Evolutionary conservation across 2,329 filamentous ascomycete species (phyloP).

Genomic region (Exophiala calicioides): DNA sequence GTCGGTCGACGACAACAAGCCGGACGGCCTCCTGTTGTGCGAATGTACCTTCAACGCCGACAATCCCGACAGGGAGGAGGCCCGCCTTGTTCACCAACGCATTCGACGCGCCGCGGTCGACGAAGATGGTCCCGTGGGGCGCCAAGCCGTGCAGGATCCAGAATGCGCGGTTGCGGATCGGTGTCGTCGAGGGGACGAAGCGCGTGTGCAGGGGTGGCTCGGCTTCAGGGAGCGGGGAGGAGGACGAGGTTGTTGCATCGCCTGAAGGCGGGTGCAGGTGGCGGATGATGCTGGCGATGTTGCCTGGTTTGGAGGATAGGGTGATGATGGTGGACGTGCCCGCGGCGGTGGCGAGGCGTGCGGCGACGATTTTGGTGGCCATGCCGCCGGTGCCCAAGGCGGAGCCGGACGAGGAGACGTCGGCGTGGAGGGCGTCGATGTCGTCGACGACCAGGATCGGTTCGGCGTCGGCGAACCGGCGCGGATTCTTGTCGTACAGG

Average conservation of each 20-base stretch:
- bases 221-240: constrained; percentile 36
- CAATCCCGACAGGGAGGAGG: constrained; percentile 83
- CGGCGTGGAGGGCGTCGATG: constrained; percentile 76
- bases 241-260: constrained; percentile 18
- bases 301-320: constrained; percentile 86
- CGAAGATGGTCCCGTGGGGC: constrained; percentile 87
- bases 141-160: constrained; percentile 93
- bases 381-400: constrained; percentile 91
- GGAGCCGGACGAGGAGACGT: constrained; percentile 88
- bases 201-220: constrained; percentile 78
- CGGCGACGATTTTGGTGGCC: constrained; percentile 95
- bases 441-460: constrained; percentile 92
- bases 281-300: constrained; percentile 81
- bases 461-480: constrained; percentile 78
- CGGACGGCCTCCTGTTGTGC: constrained; percentile 90
- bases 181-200: constrained; percentile 80
- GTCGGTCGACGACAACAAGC: constrained; percentile 73
- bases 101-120: constrained; percentile 83
- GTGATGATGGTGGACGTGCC: constrained; percentile 97
- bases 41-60: constrained; percentile 86
- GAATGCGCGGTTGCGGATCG: constrained; percentile 91
- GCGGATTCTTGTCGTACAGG: constrained; percentile 92
- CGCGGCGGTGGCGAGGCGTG: constrained; percentile 85
- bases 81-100: constrained; percentile 82
- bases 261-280: constrained; percentile 66